A percentile compares a stretch with the other conserved stretches of the same genome.
Conservation (phyloP, 495 filamentous ascomycete species). For the Penicillium lividum region DNA sequence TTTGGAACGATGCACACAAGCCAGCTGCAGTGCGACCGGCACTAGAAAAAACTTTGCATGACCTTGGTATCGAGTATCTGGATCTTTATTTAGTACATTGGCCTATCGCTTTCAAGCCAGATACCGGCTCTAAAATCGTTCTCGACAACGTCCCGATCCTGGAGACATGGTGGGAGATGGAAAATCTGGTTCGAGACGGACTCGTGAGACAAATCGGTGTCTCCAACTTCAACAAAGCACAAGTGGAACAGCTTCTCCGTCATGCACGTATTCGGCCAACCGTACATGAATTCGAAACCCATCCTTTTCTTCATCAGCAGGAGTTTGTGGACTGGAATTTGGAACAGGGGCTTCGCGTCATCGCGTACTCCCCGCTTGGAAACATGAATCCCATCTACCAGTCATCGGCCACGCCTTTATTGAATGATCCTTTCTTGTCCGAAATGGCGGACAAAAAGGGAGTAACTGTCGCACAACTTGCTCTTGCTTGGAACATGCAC, state of each 20-base stretch:
- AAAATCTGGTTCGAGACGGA: conserved; percentile 56
- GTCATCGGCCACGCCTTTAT: too few species aligned
- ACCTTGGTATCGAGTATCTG: conserved; percentile 65
- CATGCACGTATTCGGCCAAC: conserved; percentile 45
- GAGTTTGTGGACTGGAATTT: conserved; percentile 49
- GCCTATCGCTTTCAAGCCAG: too few species aligned
- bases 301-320: conserved; percentile 61
- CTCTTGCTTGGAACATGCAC: too few species aligned
- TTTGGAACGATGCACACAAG: conserved; percentile 46
- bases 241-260: conserved; percentile 43
- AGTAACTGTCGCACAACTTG: too few species aligned
- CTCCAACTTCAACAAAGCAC: conserved; percentile 55
- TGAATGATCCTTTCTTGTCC: too few species aligned
- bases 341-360: conserved; percentile 53
- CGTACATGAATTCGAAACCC: conserved; percentile 62
- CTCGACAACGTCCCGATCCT: too few species aligned
- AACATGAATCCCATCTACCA: too few species aligned
- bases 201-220: conserved; percentile 60
- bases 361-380: conserved; percentile 61
- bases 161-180: too few species aligned
- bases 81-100: conserved; percentile 74
- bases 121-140: too few species aligned
- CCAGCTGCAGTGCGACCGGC: conserved; percentile 42
- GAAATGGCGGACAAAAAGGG: too few species aligned
- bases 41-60: conserved; percentile 53